Conservation (phyloP, 257 asterid genomes). For the Ilex asprella region DNA sequence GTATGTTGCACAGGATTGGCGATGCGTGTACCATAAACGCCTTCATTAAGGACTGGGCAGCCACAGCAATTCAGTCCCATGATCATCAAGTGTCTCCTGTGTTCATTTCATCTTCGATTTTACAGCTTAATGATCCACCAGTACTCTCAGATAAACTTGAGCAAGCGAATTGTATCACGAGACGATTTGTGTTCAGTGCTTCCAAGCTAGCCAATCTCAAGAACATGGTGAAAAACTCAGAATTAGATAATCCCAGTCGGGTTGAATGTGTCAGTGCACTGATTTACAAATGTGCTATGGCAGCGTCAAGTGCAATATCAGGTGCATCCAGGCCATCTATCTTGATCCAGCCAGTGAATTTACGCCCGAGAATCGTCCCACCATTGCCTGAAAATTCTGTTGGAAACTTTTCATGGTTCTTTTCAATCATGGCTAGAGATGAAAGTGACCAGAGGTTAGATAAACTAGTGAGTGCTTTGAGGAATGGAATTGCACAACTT, state of each 20-base stretch:
- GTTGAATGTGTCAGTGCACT: constrained; percentile 10
- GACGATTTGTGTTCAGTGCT: neutral
- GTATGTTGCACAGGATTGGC: constrained; percentile 6
- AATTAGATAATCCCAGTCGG: constrained; percentile 7
- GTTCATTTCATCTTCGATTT: neutral
- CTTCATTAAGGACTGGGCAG: constrained; percentile 6
- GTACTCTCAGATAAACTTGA: neutral
- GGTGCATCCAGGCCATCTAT: neutral
- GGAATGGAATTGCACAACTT: no score
- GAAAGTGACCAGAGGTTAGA: no score
- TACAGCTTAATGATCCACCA: neutral
- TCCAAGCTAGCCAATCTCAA: constrained; percentile 6
- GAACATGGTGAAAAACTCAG: neutral
- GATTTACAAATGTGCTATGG: constrained; percentile 8
- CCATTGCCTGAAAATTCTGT: constrained; percentile 7
- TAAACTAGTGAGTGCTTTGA: no score
- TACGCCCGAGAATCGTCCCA: constrained; percentile 8
- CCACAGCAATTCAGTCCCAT: neutral
- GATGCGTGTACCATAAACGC: constrained; percentile 4
- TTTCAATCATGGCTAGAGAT: no score
- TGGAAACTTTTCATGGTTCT: constrained; percentile 1
- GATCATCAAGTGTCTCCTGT: constrained; percentile 1
- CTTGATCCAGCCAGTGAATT: neutral
- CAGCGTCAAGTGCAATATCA: neutral
- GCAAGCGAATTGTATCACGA: neutral